Percentiles rank a stretch among this genome's conserved stretches.
These are phyloP conservation scores for Alternaria hordeiaustralica DNA, from an alignment of 2,329 filamentous ascomycete genomes.

Conservation along the genomic window DNA sequence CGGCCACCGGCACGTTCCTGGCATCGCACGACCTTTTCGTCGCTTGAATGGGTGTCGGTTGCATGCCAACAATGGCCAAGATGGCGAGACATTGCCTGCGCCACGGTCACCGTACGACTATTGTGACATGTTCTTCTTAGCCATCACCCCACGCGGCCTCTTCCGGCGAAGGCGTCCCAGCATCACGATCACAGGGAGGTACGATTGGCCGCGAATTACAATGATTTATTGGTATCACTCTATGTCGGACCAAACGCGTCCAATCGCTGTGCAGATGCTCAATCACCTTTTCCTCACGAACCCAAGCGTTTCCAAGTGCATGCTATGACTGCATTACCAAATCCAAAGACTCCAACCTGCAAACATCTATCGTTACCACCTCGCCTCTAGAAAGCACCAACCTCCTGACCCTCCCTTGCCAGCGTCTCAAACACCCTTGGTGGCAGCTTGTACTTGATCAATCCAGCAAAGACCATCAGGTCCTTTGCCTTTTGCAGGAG, in stretches of 20 bases:
- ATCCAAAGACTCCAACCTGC: background rate
- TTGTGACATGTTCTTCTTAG: background rate
- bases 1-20: background rate
- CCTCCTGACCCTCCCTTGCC: constrained; percentile 70
- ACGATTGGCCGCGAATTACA: background rate
- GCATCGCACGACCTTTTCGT: background rate
- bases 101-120: background rate
- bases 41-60: background rate
- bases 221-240: constrained; percentile 4
- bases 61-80: background rate
- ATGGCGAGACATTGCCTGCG: background rate
- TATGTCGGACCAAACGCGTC: background rate
- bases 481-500: constrained; percentile 84
- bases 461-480: constrained; percentile 89
- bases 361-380: background rate
- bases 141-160: background rate
- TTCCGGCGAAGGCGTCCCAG: background rate
- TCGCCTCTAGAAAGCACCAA: constrained; percentile 35
- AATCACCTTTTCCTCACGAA: background rate
- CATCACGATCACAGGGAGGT: background rate
- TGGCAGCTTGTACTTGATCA: constrained; percentile 89
- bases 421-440: constrained; percentile 87
- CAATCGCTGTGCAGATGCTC: background rate
- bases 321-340: background rate
- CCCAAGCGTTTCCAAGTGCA: background rate